Percentiles rank a stretch among this genome's conserved stretches.
phyloP scores from a whole-genome alignment of 2,329 filamentous ascomycete genomes.

The Elsinoe necatrix region DNA sequence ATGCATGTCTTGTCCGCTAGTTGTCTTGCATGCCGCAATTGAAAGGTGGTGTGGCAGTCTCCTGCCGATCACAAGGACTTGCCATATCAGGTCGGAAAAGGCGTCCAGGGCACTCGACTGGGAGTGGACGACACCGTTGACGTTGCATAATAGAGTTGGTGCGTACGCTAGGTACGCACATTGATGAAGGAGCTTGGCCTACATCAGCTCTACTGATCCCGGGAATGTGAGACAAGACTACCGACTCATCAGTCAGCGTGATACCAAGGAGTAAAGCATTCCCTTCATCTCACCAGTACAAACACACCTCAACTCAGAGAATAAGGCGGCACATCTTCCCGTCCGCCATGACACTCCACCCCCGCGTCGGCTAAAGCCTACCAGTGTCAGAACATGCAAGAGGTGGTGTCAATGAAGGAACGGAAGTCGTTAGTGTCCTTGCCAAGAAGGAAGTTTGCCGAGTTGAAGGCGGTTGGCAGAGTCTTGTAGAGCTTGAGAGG shows the following conservation, averaged over 20 bases:
- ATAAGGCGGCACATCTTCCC: neutral
- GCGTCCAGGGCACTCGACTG: constrained; percentile 5
- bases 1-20: neutral
- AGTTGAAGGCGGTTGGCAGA: neutral
- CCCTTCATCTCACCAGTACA: neutral
- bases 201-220: neutral
- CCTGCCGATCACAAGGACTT: constrained; percentile 10
- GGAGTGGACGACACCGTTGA: constrained; percentile 3
- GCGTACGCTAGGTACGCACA: constrained; percentile 1
- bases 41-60: neutral
- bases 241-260: neutral
- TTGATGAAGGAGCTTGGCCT: constrained; percentile 10
- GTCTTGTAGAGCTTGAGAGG: constrained; percentile 6
- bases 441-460: constrained; percentile 6
- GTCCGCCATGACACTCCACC: neutral
- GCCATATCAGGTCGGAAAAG: constrained; percentile 6
- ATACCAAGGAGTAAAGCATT: neutral
- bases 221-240: neutral
- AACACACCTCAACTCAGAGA: neutral
- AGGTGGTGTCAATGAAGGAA: neutral
- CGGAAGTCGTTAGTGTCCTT: neutral
- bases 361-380: neutral
- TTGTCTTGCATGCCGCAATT: neutral
- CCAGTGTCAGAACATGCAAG: constrained; percentile 2
- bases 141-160: constrained; percentile 13